A percentile compares a stretch with the other conserved stretches of the same genome.
Evolutionary conservation across 225 moss, liverwort and hornwort species (phyloP).

Genomic region (Asterella californica): DNA sequence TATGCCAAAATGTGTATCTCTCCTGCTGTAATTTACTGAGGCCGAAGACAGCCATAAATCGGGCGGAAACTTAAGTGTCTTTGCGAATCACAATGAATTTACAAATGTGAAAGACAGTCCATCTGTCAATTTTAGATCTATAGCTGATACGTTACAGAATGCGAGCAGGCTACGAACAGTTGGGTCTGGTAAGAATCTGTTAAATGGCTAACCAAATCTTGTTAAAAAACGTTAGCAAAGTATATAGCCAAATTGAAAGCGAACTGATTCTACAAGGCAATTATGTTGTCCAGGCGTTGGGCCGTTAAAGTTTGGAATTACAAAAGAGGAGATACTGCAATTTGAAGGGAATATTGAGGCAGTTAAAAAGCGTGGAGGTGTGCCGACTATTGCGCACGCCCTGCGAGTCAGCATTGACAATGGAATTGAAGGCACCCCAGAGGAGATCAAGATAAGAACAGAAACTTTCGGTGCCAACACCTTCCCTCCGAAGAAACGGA

Average conservation of each 20-base stretch:
- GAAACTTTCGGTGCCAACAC: slow-evolving; percentile 80
- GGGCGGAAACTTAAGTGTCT: too few relatives aligned
- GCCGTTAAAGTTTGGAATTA: slow-evolving; percentile 53
- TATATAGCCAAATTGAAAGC: neutral
- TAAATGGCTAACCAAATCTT: neutral
- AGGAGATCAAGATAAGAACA: slow-evolving; percentile 49
- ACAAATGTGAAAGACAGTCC: neutral
- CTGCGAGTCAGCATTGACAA: slow-evolving; percentile 56
- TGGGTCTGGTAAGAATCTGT: neutral
- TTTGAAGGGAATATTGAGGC: slow-evolving; percentile 68
- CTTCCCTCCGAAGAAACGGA: slow-evolving; percentile 77
- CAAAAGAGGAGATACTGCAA: slow-evolving; percentile 60
- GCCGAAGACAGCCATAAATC: too few relatives aligned
- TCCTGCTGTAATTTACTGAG: too few relatives aligned
- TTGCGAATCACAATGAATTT: too few relatives aligned
- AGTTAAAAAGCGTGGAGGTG: slow-evolving; percentile 54
- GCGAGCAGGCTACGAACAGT: neutral
- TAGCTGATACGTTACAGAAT: neutral
- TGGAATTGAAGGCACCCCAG: slow-evolving; percentile 52
- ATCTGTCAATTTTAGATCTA: neutral
- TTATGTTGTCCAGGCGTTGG: neutral
- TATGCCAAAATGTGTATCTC: too few relatives aligned
- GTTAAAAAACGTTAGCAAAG: neutral
- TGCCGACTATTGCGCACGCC: slow-evolving; percentile 49
- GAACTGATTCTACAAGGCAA: neutral